Conservation (phyloP, 345 rosid genomes). For the Excoecaria cochinchinensis region DNA sequence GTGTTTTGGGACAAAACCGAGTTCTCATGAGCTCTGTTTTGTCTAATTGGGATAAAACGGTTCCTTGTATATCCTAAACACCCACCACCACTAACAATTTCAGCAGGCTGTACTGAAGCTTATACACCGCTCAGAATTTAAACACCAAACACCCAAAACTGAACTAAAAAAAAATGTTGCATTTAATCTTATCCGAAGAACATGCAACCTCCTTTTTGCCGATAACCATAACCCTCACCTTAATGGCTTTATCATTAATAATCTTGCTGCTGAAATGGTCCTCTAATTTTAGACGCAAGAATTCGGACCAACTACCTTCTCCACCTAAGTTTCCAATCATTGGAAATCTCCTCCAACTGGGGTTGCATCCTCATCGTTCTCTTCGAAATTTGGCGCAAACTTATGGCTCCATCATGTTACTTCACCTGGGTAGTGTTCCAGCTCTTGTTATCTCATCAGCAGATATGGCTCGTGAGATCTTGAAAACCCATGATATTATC, state of each 20-base stretch:
- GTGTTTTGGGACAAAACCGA: too few relatives aligned
- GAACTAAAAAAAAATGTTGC: neutral
- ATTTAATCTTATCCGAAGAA: neutral
- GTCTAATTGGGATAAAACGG: too few relatives aligned
- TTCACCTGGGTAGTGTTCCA: constrained; percentile 49
- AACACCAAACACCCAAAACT: too few relatives aligned
- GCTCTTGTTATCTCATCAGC: constrained; percentile 54
- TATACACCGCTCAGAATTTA: too few relatives aligned
- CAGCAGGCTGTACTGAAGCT: too few relatives aligned
- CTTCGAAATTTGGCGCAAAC: constrained; percentile 37
- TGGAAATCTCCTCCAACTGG: constrained; percentile 64
- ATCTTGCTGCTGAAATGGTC: neutral
- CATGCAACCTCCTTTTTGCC: too few relatives aligned
- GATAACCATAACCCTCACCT: neutral
- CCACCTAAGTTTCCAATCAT: constrained; percentile 52
- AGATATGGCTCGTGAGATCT: constrained; percentile 40
- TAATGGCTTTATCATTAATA: neutral
- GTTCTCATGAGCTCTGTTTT: too few relatives aligned
- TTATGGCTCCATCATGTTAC: constrained; percentile 59
- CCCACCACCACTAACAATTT: too few relatives aligned
- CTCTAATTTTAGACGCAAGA: neutral
- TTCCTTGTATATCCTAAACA: too few relatives aligned
- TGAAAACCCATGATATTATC: constrained; percentile 51
- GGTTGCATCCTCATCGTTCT: constrained; percentile 46
- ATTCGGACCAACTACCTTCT: constrained; percentile 37